phyloP scores from a whole-genome alignment of 495 filamentous ascomycete species.

The Amorphotheca resinae region DNA sequence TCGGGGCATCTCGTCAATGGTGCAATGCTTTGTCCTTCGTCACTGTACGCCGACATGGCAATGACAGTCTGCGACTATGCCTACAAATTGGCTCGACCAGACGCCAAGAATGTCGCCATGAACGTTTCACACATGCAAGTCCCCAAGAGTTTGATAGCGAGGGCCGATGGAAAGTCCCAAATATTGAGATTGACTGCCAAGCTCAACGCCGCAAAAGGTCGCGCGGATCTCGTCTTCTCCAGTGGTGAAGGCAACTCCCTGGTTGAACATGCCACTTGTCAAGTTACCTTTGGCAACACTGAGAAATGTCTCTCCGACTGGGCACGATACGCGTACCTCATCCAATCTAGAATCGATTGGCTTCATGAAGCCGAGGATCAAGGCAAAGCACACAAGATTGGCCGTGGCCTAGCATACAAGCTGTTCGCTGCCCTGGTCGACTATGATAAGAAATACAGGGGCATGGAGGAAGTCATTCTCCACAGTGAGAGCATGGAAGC shows the following conservation, averaged over 20 bases:
- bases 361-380: conserved; percentile 48
- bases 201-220: conserved; percentile 1
- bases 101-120: conserved; percentile 38
- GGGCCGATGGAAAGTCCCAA: conserved; percentile 28
- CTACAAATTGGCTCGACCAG: conserved; percentile 43
- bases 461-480: conserved; percentile 66
- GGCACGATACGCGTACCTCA: conserved; percentile 42
- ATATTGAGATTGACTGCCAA: conserved; percentile 11
- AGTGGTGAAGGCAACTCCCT: conserved; percentile 16
- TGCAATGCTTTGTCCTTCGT: conserved; percentile 35
- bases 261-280: conserved; percentile 40
- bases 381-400: conserved; percentile 16
- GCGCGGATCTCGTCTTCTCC: conserved; percentile 8
- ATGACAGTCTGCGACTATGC: conserved; percentile 60
- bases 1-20: conserved; percentile 63
- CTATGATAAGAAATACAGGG: conserved; percentile 53
- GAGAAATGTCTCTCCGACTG: conserved; percentile 40
- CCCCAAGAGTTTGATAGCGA: conserved; percentile 57
- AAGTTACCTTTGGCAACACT: conserved; percentile 33
- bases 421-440: conserved; percentile 60
- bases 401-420: conserved; percentile 62
- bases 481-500: conserved; percentile 61
- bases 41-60: conserved; percentile 65
- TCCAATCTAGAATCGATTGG: conserved; percentile 37
- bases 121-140: conserved; percentile 55